These are phyloP conservation scores for Termitomyces sp. DNA, from an alignment of 768 basidiomycete genomes.

Conservation along the genomic window DNA sequence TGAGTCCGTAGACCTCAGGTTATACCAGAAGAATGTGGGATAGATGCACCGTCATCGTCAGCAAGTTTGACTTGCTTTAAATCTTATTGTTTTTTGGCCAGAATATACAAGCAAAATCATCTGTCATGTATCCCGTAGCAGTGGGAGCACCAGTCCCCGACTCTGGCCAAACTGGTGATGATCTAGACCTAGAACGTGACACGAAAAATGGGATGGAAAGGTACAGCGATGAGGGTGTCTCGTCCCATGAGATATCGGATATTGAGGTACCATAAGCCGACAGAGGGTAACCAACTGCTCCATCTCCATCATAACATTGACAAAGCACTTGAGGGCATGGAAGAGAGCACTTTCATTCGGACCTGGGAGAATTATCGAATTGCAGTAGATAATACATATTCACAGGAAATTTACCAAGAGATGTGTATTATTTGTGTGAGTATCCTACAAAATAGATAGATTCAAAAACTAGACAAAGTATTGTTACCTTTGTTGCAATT, in stretches of 20 bases:
- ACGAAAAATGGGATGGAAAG: no score
- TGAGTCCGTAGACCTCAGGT: no score
- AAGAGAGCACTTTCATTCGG: neutral
- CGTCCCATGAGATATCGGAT: constrained; percentile 40
- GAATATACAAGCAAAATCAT: no score
- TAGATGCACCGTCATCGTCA: no score
- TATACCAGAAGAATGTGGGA: no score
- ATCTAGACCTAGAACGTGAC: no score
- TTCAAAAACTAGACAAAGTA: neutral
- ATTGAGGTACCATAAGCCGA: constrained; percentile 43
- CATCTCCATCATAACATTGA: constrained; percentile 63
- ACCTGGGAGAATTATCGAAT: neutral
- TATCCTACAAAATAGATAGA: constrained; percentile 29
- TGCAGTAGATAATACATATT: neutral
- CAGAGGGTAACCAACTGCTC: constrained; percentile 60
- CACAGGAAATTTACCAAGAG: constrained; percentile 27
- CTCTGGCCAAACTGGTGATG: no score
- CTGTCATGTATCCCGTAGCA: no score
- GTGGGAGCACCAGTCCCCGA: no score
- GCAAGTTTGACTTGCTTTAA: no score
- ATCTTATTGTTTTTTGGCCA: no score
- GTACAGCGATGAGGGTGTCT: constrained; percentile 29
- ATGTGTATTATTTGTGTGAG: constrained; percentile 49
- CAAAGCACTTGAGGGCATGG: constrained; percentile 29
- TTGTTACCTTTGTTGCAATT: constrained; percentile 32